These are phyloP conservation scores for Boletus sp. DNA, from an alignment of 768 basidiomycete species.

Conservation along the genomic window DNA sequence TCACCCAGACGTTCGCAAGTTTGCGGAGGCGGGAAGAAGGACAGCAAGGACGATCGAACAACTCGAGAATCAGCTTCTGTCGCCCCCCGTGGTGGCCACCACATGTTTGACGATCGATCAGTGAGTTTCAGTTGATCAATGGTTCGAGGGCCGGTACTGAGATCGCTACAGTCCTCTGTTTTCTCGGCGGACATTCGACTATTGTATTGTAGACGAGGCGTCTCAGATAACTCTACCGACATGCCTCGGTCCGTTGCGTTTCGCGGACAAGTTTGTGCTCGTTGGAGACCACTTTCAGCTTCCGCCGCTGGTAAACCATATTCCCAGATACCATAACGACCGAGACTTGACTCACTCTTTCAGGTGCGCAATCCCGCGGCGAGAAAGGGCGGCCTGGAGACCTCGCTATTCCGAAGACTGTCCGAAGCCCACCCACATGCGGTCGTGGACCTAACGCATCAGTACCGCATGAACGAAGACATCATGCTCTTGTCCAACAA, in stretches of 20 bases:
- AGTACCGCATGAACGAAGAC: conserved; percentile 96
- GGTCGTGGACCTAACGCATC: conserved; percentile 79
- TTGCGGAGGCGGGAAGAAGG: conserved; percentile 58
- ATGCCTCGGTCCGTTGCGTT: conserved; percentile 88
- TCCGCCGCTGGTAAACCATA: conserved; percentile 73
- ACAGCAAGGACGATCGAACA: conserved; percentile 71
- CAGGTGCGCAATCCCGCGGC: conserved; percentile 82
- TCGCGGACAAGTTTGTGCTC: conserved; percentile 86
- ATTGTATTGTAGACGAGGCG: conserved; percentile 97
- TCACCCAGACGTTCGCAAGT: conserved; percentile 73
- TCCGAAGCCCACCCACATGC: conserved; percentile 84
- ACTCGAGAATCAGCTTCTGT: conserved; percentile 77
- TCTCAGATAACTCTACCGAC: conserved; percentile 97
- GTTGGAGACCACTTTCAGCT: conserved; percentile 98
- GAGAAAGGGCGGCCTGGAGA: conserved; percentile 80
- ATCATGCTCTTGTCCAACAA: conserved; percentile 91
- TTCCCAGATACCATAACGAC: not conserved
- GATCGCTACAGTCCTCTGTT: conserved; percentile 66
- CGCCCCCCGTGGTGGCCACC: conserved; percentile 91
- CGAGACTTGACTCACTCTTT: not conserved
- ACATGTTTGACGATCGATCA: conserved; percentile 94
- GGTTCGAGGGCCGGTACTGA: conserved; percentile 3
- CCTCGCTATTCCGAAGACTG: conserved; percentile 84
- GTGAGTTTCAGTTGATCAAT: conserved; percentile 44
- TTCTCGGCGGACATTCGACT: conserved; percentile 81